These are phyloP conservation scores for Amanita thiersii DNA, from an alignment of 768 basidiomycete genomes.

Conservation along the genomic window DNA sequence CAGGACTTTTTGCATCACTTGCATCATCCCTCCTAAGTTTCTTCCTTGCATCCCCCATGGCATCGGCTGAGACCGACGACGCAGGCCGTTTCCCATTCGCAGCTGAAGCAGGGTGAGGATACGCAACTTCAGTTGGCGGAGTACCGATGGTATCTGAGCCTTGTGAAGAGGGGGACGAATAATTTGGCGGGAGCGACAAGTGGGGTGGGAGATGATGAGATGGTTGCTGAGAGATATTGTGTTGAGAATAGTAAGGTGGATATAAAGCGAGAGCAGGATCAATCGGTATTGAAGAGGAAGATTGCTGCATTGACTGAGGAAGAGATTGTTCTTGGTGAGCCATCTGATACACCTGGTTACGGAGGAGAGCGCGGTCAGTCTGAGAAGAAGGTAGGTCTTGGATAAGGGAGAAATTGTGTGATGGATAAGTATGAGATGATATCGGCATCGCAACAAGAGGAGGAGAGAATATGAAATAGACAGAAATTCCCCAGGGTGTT, in stretches of 20 bases:
- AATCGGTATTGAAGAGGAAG: constrained; percentile 56
- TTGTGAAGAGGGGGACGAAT: constrained; percentile 75
- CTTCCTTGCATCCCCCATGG: constrained; percentile 39
- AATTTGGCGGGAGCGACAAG: constrained; percentile 45
- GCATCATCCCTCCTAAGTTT: constrained; percentile 58
- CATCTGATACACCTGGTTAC: constrained; percentile 23
- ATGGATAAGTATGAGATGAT: constrained; percentile 27
- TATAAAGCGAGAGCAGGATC: constrained; percentile 68
- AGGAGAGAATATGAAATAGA: no score
- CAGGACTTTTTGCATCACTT: constrained; percentile 42
- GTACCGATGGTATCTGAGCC: constrained; percentile 72
- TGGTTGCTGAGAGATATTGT: constrained; percentile 34
- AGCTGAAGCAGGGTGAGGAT: constrained; percentile 39
- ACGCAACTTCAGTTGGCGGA: constrained; percentile 58
- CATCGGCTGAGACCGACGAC: constrained; percentile 33
- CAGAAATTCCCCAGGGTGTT: no score
- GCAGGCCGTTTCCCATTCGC: constrained; percentile 63
- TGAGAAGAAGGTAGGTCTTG: constrained; percentile 16
- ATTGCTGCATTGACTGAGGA: constrained; percentile 40
- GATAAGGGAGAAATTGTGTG: constrained; percentile 17
- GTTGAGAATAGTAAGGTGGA: constrained; percentile 51
- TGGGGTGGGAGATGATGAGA: constrained; percentile 46
- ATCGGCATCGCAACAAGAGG: constrained; percentile 20
- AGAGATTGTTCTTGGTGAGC: constrained; percentile 33
- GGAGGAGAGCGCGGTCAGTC: constrained; percentile 20